Percentiles rank a stretch among this genome's conserved stretches.
These are phyloP conservation scores for Penicillium capsulatum DNA, from an alignment of 2,329 filamentous ascomycete species.

Conservation along the genomic window DNA sequence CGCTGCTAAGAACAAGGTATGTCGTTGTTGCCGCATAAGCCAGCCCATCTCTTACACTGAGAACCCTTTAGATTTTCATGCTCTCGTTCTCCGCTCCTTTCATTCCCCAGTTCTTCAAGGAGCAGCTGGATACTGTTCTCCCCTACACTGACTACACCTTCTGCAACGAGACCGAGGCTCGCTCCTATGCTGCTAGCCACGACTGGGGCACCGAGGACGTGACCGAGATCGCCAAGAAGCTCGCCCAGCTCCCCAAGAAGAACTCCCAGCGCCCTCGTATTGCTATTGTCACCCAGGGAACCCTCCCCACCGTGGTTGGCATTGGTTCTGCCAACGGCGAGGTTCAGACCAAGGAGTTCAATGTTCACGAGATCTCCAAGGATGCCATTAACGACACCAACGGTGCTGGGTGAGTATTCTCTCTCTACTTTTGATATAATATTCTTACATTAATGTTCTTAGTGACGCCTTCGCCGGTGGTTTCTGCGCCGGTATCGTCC, in stretches of 20 bases:
- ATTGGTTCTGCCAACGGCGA: conserved; percentile 62
- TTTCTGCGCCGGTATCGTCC: conserved; percentile 81
- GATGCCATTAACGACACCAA: conserved; percentile 91
- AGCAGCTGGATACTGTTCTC: conserved; percentile 76
- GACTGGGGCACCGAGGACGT: conserved; percentile 70
- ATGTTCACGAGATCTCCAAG: conserved; percentile 72
- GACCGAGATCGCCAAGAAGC: conserved; percentile 75
- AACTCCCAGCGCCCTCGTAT: conserved; percentile 79
- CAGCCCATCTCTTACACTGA: conserved; percentile 1
- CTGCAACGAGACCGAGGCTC: conserved; percentile 94
- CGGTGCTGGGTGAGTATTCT: conserved; percentile 64
- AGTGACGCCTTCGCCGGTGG: conserved; percentile 94
- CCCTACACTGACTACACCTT: conserved; percentile 96
- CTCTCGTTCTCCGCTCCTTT: conserved; percentile 93
- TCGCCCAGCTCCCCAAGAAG: conserved; percentile 87
- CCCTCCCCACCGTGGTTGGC: conserved; percentile 81
- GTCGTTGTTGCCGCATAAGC: conserved; percentile 7
- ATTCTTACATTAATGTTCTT: conserved; percentile 11
- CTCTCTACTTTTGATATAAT: not conserved
- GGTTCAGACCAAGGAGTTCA: conserved; percentile 67
- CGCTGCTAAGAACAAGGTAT: conserved; percentile 76
- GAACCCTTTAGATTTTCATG: conserved; percentile 59
- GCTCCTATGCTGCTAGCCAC: conserved; percentile 80
- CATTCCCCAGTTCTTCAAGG: conserved; percentile 97
- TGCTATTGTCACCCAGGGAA: conserved; percentile 93